phyloP scores from a whole-genome alignment of 2,329 filamentous ascomycete genomes.

The Ceratocystis destructans region DNA sequence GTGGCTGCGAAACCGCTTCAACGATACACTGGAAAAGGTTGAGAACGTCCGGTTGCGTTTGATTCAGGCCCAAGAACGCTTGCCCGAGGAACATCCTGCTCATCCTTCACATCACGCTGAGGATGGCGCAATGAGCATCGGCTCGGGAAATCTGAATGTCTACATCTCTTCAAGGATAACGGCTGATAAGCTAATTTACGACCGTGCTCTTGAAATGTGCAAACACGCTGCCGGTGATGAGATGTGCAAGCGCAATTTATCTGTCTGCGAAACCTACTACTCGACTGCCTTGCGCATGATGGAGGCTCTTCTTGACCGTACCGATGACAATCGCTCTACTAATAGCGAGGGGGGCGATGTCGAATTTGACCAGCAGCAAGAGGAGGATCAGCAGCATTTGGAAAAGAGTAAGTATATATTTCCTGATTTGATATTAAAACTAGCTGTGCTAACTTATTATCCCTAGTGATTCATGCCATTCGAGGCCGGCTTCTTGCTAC shows the following conservation, averaged over 20 bases:
- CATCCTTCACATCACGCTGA: conserved; percentile 64
- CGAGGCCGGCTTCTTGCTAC: conserved; percentile 12
- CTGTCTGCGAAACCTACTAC: conserved; percentile 83
- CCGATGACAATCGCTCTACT: conserved; percentile 44
- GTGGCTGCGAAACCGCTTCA: conserved; percentile 88
- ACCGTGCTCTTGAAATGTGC: conserved; percentile 94
- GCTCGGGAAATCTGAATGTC: conserved; percentile 62
- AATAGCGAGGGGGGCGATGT: conserved; percentile 22
- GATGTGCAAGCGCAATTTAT: conserved; percentile 77
- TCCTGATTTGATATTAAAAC: not conserved
- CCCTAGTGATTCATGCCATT: not conserved
- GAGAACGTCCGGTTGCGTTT: conserved; percentile 85
- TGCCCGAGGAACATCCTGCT: conserved; percentile 73
- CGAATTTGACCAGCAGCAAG: conserved; percentile 31
- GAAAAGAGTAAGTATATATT: conserved; percentile 48
- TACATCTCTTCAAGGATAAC: conserved; percentile 78
- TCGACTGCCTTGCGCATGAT: conserved; percentile 87
- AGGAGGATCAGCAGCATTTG: conserved; percentile 59
- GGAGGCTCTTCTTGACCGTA: conserved; percentile 75
- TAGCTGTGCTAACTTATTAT: not conserved
- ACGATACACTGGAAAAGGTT: conserved; percentile 92
- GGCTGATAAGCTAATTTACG: conserved; percentile 95
- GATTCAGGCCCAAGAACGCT: conserved; percentile 66
- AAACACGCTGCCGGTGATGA: conserved; percentile 88
- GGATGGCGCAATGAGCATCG: conserved; percentile 41